Base-by-base conservation (phyloP, 2,329 filamentous ascomycete species). In the Colletotrichum neosansevieriae region DNA sequence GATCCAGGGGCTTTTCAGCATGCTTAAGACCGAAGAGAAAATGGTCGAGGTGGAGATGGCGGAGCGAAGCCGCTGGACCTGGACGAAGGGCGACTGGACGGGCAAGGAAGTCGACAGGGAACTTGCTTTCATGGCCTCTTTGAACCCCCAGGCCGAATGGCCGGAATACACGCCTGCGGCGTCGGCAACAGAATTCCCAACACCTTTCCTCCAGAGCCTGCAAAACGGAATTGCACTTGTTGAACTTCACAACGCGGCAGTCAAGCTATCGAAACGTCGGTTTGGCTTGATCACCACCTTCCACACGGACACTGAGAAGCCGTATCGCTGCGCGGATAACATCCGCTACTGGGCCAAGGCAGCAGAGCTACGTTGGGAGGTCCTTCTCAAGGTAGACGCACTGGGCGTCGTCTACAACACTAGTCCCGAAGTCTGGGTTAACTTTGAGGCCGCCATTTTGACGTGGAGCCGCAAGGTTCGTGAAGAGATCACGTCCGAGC, bases 261-360 rank as follows among this genome's bases (percentile, higher is more conserved):
- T 99, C 36, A 89, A 89, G 75, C 93, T 93, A 77, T 98, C 94
- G 21, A 90, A 91, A 76, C 88, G 93, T 34, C 92, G 92, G 7
- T 98, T 98, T 77, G 94, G 94, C 59, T 89, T 93, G 71, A 98
- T 99, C 76, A 94, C 93, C 65, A 87, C 88, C 10, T 98, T 92
- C 79, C 96, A 98, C 78, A 91, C 90, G n/a, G 94, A 99, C 78
- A 95, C 96, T 10, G 91, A 89, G 69, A 98, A 98, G 80, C 96
- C 96, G 0, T 99, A 99, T 78, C 91, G 96, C 56, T 91, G 91
- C 71, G 94, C 94, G 3, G 96, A 99, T 74, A 99, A 99, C 78
- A 85, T 99, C 70, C 89, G 94, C 45, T 99, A 92, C 83, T 99
- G 96, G 95, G 88, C 92, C 80, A 99, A 99, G 82, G 96, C 95